These are phyloP conservation scores for Bifiguratus adelaidae DNA, from an alignment of 192 early-diverging fungal genomes.

Conservation along the genomic window DNA sequence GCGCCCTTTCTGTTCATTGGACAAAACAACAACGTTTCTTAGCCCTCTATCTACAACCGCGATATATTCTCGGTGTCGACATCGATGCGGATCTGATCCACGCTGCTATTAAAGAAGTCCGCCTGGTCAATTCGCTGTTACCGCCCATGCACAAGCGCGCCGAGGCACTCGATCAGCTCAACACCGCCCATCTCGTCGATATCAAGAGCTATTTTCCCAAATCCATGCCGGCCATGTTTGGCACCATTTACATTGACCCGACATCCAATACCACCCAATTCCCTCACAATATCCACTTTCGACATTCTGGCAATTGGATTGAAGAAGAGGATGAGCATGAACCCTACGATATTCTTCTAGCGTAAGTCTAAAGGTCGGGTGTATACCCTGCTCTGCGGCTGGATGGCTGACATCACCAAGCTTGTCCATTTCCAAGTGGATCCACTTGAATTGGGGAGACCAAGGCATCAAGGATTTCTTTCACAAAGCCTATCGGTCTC, in stretches of 20 bases:
- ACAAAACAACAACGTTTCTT: not conserved
- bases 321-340: constrained; percentile 13
- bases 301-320: constrained; percentile 43
- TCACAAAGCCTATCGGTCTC: constrained; percentile 38
- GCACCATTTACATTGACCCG: constrained; percentile 15
- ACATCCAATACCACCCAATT: constrained; percentile 20
- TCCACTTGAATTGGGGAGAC: constrained; percentile 69
- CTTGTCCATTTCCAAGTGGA: constrained; percentile 71
- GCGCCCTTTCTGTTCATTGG: not conserved
- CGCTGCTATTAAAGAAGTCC: constrained; percentile 36
- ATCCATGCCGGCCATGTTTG: constrained; percentile 27
- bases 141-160: constrained; percentile 10
- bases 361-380: constrained; percentile 17
- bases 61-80: constrained; percentile 56
- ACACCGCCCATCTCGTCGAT: not conserved
- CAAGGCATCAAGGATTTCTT: constrained; percentile 56
- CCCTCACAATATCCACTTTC: constrained; percentile 50
- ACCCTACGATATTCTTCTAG: constrained; percentile 55
- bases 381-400: not conserved
- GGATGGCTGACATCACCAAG: constrained; percentile 1
- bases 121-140: constrained; percentile 25
- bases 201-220: constrained; percentile 40
- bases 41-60: constrained; percentile 41
- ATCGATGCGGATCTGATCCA: constrained; percentile 54
- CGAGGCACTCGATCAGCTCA: not conserved